Conservation (phyloP, 1,284 basidiomycete genomes). For the Clitocybe nebularis region DNA sequence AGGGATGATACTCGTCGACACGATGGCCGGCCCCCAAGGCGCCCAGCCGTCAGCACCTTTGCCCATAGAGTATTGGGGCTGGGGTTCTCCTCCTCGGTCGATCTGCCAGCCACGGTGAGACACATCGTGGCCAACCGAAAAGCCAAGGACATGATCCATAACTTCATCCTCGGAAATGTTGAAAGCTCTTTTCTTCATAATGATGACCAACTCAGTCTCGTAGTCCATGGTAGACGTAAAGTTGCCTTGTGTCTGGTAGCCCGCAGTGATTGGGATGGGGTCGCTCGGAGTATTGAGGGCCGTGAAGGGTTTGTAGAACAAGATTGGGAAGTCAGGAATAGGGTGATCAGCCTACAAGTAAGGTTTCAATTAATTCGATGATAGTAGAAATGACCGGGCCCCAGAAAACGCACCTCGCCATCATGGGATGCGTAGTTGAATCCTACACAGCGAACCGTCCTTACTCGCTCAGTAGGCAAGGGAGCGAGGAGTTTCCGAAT, state of each 20-base stretch:
- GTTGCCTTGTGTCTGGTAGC: slow-evolving; percentile 38
- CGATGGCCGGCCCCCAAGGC: slow-evolving; percentile 44
- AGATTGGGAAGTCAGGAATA: slow-evolving; percentile 31
- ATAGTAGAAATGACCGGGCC: too few relatives aligned
- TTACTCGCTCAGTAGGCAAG: slow-evolving; percentile 28
- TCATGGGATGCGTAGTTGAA: slow-evolving; percentile 37
- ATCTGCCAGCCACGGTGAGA: slow-evolving; percentile 43
- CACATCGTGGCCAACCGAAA: slow-evolving; percentile 37
- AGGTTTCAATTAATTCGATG: too few relatives aligned
- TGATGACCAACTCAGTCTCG: slow-evolving; percentile 41
- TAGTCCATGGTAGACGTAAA: slow-evolving; percentile 41
- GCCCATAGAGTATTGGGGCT: slow-evolving; percentile 40
- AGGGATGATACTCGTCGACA: slow-evolving; percentile 37
- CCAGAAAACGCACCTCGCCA: slow-evolving; percentile 23
- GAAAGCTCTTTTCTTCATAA: slow-evolving; percentile 40
- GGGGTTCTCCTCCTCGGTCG: slow-evolving; percentile 35
- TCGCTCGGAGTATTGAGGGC: slow-evolving; percentile 35
- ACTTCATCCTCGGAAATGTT: slow-evolving; percentile 40
- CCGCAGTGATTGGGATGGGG: slow-evolving; percentile 32
- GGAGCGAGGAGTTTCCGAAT: slow-evolving; percentile 34
- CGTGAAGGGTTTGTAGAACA: slow-evolving; percentile 40
- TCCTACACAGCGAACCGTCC: slow-evolving; percentile 34
- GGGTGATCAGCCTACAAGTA: slow-evolving; percentile 16
- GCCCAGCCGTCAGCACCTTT: slow-evolving; percentile 39
- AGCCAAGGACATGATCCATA: slow-evolving; percentile 41